Base-by-base conservation (phyloP, 306 rosid genomes). In the Vigna reflexopilosa region DNA sequence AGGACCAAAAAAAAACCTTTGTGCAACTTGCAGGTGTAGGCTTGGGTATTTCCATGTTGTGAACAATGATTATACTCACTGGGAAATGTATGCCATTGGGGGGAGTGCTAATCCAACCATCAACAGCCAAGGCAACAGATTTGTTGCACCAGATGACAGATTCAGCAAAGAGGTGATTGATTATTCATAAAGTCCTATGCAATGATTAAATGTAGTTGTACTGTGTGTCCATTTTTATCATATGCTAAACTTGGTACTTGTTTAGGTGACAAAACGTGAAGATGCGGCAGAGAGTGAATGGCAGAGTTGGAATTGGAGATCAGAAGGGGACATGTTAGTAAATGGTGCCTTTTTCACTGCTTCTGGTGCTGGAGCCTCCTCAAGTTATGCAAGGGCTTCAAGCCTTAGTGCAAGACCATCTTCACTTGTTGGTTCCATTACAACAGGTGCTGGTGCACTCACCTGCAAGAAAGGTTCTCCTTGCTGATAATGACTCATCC, bases 71-170 rank as follows among this genome's bases (percentile, higher is more conserved):
- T 95, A 95, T 16, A 92, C 96, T 32, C 98, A 95, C 34, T 95
- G 98, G 98, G 98, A 95, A 88, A 95, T 95, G 98, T 95, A 95
- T 55, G 98, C 98, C 36, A 92, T 95, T 70, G 98, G 98, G 15
- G 98, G 98, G 12, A 95, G 98, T 86, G 98, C 96, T 12, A 48
- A 79, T 68, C 98, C 98, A 1, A 95, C 98, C 16, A 95, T 95
- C 78, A 92, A 92, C 40, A 87, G 98, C 81, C 96, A 95, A 80
- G 98, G 98, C 34, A 95, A 95, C 67, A 86, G 98, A 89, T 95
- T 95, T 86, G 80, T 76, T 22, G 98, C 98, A 8, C 98, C 98
- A 1, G 82, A 95, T 69, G 77, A 67, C 51, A 83, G 91, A 82
- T 88, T 76, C 86, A 95, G 97, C 88, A 95, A 95, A 91, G 98